Evolutionary conservation across 2,329 filamentous ascomycete genomes (phyloP), one percentile per base, ranked within the genome.

Genomic region (Fusarium compactum): DNA sequence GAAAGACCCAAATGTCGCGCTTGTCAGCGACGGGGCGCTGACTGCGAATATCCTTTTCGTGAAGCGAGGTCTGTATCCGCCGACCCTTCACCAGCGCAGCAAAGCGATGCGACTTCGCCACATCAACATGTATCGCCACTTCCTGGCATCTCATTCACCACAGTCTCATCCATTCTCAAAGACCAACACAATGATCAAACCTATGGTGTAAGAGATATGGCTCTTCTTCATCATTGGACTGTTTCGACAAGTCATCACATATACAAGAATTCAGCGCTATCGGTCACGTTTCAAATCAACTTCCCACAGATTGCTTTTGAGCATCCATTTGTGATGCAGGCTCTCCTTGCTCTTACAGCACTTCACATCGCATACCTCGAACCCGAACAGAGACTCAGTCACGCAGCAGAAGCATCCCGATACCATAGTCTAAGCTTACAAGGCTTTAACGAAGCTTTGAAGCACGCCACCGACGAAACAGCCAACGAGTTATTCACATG

Each of bases 201-300:
- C 14, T 64, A 24, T 2, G 12, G 59, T 1, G n/a, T 57, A 1
- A 22, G 43, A 20, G 61, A 64, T 0, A 64, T 64, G 61, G 61
- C 59, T 0, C 50, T 64, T 0, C 44, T 64, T 4, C 61, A 64
- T 7, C 61, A 64, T 3, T 64, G 61, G 61, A 50, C 61, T 3
- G 12, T 64, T 2, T 45, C 61, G 1, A 50, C 61, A 0, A 40
- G 38, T 20, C 59, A 50, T 2, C 24, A 64, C 0, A 24, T 50
- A 2, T 64, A 64, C 20, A 64, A 64, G 12, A 64, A 64, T 18
- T 64, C 61, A 11, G 16, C 27, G 2, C 34, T 63, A 9, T 63
- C 60, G 0, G 0, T 14, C 3, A n/a, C 14, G 5, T 58, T 16
- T 2, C 61, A 64, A 16, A 20, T 64, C 9, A 5, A 3, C 0